phyloP scores from a whole-genome alignment of 306 rosid species.

The Quercus bicolor region DNA sequence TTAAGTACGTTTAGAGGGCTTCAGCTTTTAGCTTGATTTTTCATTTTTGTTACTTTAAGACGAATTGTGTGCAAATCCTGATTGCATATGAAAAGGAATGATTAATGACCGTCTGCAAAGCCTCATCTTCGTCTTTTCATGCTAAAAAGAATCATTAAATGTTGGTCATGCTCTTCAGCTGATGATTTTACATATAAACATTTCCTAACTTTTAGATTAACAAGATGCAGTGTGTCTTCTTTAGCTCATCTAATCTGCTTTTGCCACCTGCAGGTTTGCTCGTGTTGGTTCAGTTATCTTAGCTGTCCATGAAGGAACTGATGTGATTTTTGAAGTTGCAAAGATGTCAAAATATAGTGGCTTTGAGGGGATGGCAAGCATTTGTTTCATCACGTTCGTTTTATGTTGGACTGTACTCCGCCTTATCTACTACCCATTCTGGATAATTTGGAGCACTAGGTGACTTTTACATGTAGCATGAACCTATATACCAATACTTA shows the following conservation, averaged over 20 bases:
- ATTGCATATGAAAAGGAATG: neutral
- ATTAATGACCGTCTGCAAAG: neutral
- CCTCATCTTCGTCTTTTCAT: neutral
- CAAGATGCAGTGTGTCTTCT: constrained; percentile 3
- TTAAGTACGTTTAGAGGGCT: constrained; percentile 47
- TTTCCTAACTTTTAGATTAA: neutral
- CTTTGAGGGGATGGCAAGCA: constrained; percentile 63
- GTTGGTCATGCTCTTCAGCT: neutral
- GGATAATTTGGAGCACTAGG: constrained; percentile 95
- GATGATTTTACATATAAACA: neutral
- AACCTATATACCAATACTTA: neutral
- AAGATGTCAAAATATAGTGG: constrained; percentile 92
- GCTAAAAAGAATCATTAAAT: neutral
- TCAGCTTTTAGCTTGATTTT: constrained; percentile 19
- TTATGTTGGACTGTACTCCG: constrained; percentile 71
- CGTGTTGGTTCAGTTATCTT: constrained; percentile 87
- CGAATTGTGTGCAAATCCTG: neutral
- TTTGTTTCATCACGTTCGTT: constrained; percentile 69
- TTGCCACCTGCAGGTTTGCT: constrained; percentile 55
- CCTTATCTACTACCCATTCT: constrained; percentile 77
- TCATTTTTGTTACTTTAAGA: neutral
- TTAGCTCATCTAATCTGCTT: neutral
- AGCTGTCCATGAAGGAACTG: constrained; percentile 87
- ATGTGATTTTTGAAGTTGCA: constrained; percentile 81
- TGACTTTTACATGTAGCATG: neutral